Base-by-base conservation (phyloP, 768 basidiomycete species). In the Chalciporus pseudorubinellus region DNA sequence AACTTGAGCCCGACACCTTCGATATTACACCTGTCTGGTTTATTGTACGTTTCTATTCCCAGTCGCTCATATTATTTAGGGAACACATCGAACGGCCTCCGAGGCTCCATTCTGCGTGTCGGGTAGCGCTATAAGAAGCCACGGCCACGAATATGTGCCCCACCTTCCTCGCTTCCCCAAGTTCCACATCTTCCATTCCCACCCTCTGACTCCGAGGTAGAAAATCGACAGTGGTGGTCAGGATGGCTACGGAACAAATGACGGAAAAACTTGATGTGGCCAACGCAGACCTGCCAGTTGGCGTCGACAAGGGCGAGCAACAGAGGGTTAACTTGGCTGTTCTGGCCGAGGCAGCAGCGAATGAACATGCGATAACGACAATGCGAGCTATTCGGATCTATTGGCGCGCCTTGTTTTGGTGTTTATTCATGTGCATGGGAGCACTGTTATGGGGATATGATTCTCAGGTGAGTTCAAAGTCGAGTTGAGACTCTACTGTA, bases 391-490 rank as follows among this genome's bases (percentile, higher is more conserved):
- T 65, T 38, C 50, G 43, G 3, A 62, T 22, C 1, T 46, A 67
- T 41, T 65, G 64, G 62, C 62, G 64, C 22, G 65, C 62, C 5
- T 46, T 59, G 16, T 10, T 38, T 3, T 65, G 65, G 65, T 65
- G 64, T 34, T 0, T 62, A 1, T 65, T 67, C 39, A 53, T 67
- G 39, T 64, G 51, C 20, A 47, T 61, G 21, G 55, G 63, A 3
- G 61, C 56, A 4, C 52, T 65, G n/a, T 51, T 66, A 55, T 64
- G 52, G 55, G 64, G 62, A 1, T 65, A 64, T 14, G 64, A 65
- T 22, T 39, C 51, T 2, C 65, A 64, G 53, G 65, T 61, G 41
- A 6, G 59, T 50, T 16, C 31, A n/a, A 9, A 28, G 26, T 21
- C 26, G 3, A 12, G 21, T 22, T 31, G 7, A 29, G 7, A n/a